Base-by-base conservation (phyloP, 345 rosid species). In the Lepidium didymum region DNA sequence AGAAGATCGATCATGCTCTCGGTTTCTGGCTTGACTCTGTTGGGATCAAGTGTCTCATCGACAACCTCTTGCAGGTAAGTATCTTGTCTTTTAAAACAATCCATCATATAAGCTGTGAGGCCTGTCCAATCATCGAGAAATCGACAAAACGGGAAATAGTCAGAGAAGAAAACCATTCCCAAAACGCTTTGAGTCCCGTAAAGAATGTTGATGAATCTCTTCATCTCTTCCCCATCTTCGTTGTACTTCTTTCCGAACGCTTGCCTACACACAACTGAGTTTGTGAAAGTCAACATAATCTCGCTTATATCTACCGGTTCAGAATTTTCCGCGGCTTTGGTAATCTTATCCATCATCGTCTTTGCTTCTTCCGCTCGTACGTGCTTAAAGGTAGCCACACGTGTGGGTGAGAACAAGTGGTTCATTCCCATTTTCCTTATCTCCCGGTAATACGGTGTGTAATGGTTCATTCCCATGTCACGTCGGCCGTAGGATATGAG, bases 221-320 rank as follows among this genome's bases (percentile, higher is more conserved):
- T 81, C 67, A 61, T 70, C 58, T 79, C 77, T 14, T 16, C 53
- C 1, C 79, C 80, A 0, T 76, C 76, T 10, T 76, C 82, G 9
- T 67, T 78, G 45, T 73, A 76, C 66, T 75, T 76, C 51, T 62
- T 73, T 8, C 85, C 82, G 11, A 78, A 78, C 27, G 79, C 79
- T 60, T 68, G 57, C 10, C 80, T 68, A 44, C 82, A 79, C 33
- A 76, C 77, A 23, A 67, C 63, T 2, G 79, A 42, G 69, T 73
- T 78, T 0, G 82, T 70, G 15, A 78, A 60, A 0, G 72, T 55
- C 52, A 79, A 40, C 72, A 76, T 42, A 13, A 66, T 51, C 64
- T 76, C 77, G 44, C 73, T 73, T 53, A 81, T 25, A 37, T 81
- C 70, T 3, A 76, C 53, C 0, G 41, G 13, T 49, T 72, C 60